phyloP scores from a whole-genome alignment of 2,329 filamentous ascomycete genomes.

The Aspergillus fructus region DNA sequence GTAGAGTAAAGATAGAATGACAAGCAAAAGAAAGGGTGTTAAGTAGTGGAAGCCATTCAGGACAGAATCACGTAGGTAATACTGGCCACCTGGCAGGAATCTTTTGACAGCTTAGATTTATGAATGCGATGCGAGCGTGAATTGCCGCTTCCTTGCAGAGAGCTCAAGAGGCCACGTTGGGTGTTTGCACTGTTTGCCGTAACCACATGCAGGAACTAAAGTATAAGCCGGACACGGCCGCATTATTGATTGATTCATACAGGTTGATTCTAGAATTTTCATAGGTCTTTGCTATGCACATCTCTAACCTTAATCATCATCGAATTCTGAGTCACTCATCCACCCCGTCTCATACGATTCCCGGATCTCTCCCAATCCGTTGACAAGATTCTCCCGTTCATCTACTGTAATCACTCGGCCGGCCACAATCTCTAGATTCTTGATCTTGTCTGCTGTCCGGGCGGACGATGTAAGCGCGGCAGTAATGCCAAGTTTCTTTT shows the following conservation, averaged over 20 bases:
- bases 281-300: background rate
- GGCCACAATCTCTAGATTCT: slow-evolving; percentile 63
- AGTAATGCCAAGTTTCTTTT: slow-evolving; percentile 47
- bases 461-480: slow-evolving; percentile 71
- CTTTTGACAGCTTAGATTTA: slow-evolving; percentile 11
- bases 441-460: slow-evolving; percentile 67
- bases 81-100: slow-evolving; percentile 36
- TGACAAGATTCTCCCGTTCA: slow-evolving; percentile 79
- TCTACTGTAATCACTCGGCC: slow-evolving; percentile 65
- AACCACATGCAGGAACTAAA: background rate
- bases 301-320: slow-evolving; percentile 36
- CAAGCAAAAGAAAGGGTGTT: slow-evolving; percentile 7
- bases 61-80: slow-evolving; percentile 23
- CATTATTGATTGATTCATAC: background rate
- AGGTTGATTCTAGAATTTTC: background rate
- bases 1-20: background rate
- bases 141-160: slow-evolving; percentile 14
- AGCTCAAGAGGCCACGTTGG: slow-evolving; percentile 30
- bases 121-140: slow-evolving; percentile 12
- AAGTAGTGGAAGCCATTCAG: slow-evolving; percentile 28
- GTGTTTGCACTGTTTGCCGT: slow-evolving; percentile 19
- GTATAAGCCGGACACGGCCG: background rate
- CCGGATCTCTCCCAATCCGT: slow-evolving; percentile 76
- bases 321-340: slow-evolving; percentile 63
- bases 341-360: slow-evolving; percentile 89